A percentile compares a stretch with the other conserved stretches of the same genome.
These are phyloP conservation scores for Ramalina peruviana DNA, from an alignment of 495 filamentous ascomycete species.

Conservation along the genomic window DNA sequence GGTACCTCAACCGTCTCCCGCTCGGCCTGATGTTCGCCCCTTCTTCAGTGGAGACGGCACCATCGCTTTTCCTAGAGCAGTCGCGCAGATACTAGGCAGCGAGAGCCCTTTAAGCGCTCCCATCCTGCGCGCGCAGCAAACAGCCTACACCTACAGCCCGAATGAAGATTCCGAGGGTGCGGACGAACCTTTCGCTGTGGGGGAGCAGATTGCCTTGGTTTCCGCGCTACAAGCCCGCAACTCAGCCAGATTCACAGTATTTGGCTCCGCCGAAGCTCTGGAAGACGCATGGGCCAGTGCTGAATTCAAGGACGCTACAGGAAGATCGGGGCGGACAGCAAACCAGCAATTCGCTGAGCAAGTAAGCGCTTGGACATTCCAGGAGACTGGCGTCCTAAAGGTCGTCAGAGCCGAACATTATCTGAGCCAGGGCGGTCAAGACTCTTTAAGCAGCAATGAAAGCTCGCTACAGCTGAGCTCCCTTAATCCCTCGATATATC, in stretches of 20 bases:
- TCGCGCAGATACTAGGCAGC: slow-evolving; percentile 69
- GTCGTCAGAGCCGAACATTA: slow-evolving; percentile 75
- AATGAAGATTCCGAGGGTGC: slow-evolving; percentile 65
- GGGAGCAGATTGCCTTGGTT: slow-evolving; percentile 67
- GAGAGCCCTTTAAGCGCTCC: slow-evolving; percentile 60
- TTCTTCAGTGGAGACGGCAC: slow-evolving; percentile 60
- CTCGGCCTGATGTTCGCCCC: slow-evolving; percentile 58
- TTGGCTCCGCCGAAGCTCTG: slow-evolving; percentile 76
- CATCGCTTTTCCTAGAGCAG: slow-evolving; percentile 66
- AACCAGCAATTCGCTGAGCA: slow-evolving; percentile 80
- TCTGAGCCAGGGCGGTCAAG: slow-evolving; percentile 38
- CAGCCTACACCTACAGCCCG: slow-evolving; percentile 87
- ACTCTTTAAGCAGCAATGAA: slow-evolving; percentile 17
- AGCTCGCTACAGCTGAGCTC: slow-evolving; percentile 27
- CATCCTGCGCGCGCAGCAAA: slow-evolving; percentile 63
- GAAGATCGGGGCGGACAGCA: slow-evolving; percentile 45
- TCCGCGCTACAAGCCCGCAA: slow-evolving; percentile 83
- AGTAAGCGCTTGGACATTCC: slow-evolving; percentile 80
- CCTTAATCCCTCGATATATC: slow-evolving; percentile 77
- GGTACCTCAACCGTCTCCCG: slow-evolving; percentile 44
- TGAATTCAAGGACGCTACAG: slow-evolving; percentile 45
- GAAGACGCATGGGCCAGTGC: slow-evolving; percentile 83
- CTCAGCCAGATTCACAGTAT: slow-evolving; percentile 75
- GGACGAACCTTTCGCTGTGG: slow-evolving; percentile 73
- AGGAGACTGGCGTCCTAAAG: slow-evolving; percentile 79